Percentiles rank a stretch among this genome's conserved stretches.
These are phyloP conservation scores for Bryoerythrophyllum caledonicum DNA, from an alignment of 225 moss, liverwort and hornwort genomes.

Conservation along the genomic window DNA sequence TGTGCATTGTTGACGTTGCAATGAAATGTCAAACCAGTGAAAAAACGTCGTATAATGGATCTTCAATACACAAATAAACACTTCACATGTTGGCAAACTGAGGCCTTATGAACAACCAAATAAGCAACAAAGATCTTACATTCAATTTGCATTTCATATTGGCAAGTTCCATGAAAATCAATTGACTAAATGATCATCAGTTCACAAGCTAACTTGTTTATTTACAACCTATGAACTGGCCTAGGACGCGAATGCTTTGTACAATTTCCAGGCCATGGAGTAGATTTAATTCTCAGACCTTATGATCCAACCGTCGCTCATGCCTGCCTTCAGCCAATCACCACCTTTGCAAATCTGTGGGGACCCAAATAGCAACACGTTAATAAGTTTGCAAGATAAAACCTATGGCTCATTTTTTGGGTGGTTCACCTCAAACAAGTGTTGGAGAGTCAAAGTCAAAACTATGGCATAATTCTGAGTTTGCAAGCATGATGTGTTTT, in stretches of 20 bases:
- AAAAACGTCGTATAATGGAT: background rate
- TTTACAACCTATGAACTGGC: constrained; percentile 18
- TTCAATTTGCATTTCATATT: background rate
- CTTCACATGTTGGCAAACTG: background rate
- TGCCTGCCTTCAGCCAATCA: constrained; percentile 47
- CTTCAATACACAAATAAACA: background rate
- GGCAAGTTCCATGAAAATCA: background rate
- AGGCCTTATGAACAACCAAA: background rate
- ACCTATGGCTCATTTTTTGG: background rate
- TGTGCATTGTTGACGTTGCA: background rate
- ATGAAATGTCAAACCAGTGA: background rate
- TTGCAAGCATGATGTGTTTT: background rate
- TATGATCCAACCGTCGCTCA: constrained; percentile 40
- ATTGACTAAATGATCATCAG: background rate
- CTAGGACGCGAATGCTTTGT: background rate
- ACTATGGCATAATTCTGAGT: background rate
- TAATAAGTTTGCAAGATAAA: background rate
- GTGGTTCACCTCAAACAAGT: no score
- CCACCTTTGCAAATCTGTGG: constrained; percentile 48
- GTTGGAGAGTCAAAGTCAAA: background rate
- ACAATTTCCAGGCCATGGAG: constrained; percentile 18
- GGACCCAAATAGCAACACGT: background rate
- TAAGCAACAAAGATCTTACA: background rate
- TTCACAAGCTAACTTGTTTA: background rate
- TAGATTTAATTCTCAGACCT: background rate